phyloP scores from a whole-genome alignment of 805 yeast species.

The Blastobotrys americana region DNA sequence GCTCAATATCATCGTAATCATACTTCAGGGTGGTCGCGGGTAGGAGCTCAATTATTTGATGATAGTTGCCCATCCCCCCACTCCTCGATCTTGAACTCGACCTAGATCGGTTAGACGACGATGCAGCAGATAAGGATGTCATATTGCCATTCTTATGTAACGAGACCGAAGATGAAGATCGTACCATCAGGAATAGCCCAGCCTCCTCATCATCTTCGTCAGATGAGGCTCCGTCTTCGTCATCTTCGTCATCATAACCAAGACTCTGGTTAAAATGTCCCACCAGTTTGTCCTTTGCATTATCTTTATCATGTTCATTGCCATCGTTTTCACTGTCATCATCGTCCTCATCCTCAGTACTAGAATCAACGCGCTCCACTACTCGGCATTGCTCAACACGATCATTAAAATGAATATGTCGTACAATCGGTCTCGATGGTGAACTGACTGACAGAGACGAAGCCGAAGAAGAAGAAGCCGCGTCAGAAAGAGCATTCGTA shows the following conservation, averaged over 20 bases:
- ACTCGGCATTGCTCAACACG: conserved; percentile 94
- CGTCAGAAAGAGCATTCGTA: not conserved
- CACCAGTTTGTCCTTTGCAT: conserved; percentile 27
- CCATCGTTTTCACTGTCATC: conserved; percentile 11
- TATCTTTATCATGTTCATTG: conserved; percentile 22
- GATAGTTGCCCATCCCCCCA: conserved; percentile 4
- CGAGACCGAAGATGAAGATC: conserved; percentile 31
- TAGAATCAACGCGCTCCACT: conserved; percentile 35
- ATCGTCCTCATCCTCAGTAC: conserved; percentile 14
- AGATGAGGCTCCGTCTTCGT: conserved; percentile 24
- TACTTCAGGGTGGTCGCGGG: conserved; percentile 84
- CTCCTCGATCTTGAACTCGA: not conserved
- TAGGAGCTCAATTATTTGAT: conserved; percentile 61
- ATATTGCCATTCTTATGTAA: conserved; percentile 16
- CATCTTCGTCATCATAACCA: conserved; percentile 31
- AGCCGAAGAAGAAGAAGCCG: conserved; percentile 7
- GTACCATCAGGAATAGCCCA: conserved; percentile 57
- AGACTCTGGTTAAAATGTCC: conserved; percentile 20
- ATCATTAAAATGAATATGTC: conserved; percentile 89
- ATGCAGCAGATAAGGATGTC: conserved; percentile 12
- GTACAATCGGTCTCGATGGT: conserved; percentile 20
- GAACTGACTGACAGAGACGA: conserved; percentile 1
- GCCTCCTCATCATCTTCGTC: conserved; percentile 56
- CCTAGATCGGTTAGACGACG: conserved; percentile 7
- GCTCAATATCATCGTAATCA: conserved; percentile 60